These are phyloP conservation scores for Artemisia argyi DNA, from an alignment of 129 eudicot genomes.

Conservation along the genomic window DNA sequence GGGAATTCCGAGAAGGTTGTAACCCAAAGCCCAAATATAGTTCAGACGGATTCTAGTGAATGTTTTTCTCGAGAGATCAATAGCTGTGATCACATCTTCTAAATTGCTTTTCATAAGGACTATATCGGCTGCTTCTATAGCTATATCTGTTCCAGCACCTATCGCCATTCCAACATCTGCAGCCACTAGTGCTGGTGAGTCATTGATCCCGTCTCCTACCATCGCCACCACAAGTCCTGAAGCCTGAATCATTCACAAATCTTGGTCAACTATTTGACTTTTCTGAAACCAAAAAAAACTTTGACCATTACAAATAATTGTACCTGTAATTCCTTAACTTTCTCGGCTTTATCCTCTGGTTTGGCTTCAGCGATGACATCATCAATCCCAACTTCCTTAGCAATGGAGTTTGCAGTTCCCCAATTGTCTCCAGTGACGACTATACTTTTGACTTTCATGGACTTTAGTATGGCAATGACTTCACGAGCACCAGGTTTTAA, in stretches of 20 bases:
- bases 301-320: background rate
- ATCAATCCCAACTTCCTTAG: conserved; percentile 68
- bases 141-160: conserved; percentile 89
- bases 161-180: conserved; percentile 95
- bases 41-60: conserved; percentile 71
- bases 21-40: conserved; percentile 90
- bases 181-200: conserved; percentile 92
- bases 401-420: conserved; percentile 92
- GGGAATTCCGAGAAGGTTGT: conserved; percentile 79
- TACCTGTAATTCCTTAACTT: conserved; percentile 82
- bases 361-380: conserved; percentile 74
- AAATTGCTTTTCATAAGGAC: conserved; percentile 85
- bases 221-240: conserved; percentile 67
- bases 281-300: background rate
- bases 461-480: conserved; percentile 67
- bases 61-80: conserved; percentile 84
- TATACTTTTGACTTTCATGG: conserved; percentile 63
- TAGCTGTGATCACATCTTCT: conserved; percentile 87
- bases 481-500: conserved; percentile 77
- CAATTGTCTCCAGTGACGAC: conserved; percentile 81
- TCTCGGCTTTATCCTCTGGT: conserved; percentile 76
- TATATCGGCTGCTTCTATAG: conserved; percentile 88
- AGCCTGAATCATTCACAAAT: conserved; percentile 41
- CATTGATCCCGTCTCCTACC: conserved; percentile 95
- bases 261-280: conserved; percentile 2